Percentiles rank a stretch among this genome's conserved stretches.
Evolutionary conservation across 2,329 filamentous ascomycete species (phyloP).

Genomic region (Dactylellina haptotyla): DNA sequence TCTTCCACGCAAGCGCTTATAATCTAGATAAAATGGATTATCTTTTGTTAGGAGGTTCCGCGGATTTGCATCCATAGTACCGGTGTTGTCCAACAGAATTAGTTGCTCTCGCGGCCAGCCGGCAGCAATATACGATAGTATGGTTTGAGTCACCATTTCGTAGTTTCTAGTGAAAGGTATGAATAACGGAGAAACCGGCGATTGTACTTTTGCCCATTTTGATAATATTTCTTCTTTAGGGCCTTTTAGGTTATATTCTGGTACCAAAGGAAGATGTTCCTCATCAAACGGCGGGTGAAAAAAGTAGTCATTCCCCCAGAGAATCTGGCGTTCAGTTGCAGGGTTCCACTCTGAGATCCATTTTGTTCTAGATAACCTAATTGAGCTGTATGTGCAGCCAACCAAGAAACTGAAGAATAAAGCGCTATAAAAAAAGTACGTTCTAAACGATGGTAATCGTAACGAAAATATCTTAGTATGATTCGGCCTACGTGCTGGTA

Average conservation of each 20-base stretch:
- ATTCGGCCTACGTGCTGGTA: background rate
- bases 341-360: background rate
- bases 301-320: background rate
- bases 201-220: background rate
- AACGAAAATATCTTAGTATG: background rate
- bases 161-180: conserved; percentile 70
- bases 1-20: conserved; percentile 63
- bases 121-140: conserved; percentile 69
- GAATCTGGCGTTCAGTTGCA: background rate
- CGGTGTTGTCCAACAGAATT: conserved; percentile 70
- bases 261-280: background rate
- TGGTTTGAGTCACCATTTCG: conserved; percentile 68
- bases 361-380: background rate
- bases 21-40: conserved; percentile 70
- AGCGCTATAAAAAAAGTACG: background rate
- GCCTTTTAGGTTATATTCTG: conserved; percentile 5
- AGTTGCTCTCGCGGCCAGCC: conserved; percentile 70
- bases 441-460: background rate
- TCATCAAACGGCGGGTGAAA: conserved; percentile 1
- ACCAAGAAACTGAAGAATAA: background rate
- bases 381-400: background rate
- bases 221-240: background rate
- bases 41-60: conserved; percentile 65
- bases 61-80: conserved; percentile 67
- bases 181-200: conserved; percentile 63